Evolutionary conservation across 208 protist genomes (phyloP).

Genomic region (Acanthamoeba lenticulata): DNA sequence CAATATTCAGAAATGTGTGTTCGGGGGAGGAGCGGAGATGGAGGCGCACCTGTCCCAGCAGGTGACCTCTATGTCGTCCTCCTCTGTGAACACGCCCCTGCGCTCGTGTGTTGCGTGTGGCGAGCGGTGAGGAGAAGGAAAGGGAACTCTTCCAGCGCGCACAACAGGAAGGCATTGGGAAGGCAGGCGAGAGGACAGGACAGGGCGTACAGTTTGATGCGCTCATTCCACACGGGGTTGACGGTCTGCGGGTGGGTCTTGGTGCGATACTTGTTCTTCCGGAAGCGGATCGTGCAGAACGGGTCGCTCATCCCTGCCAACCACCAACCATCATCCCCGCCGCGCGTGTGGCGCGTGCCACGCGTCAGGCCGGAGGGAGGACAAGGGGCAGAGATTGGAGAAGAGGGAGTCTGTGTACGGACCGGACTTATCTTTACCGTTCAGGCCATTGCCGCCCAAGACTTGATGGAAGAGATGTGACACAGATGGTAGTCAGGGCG

Average conservation of each 20-base stretch:
- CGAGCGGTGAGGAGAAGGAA: neutral
- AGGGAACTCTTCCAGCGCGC: neutral
- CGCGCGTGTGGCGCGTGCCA: neutral
- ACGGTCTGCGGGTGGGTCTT: slow-evolving; percentile 32
- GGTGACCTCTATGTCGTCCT: neutral
- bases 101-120: neutral
- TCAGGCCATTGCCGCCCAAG: neutral
- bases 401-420: neutral
- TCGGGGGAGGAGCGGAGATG: neutral
- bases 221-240: slow-evolving; percentile 28
- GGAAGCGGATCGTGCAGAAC: slow-evolving; percentile 9
- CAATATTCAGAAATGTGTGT: too few species aligned
- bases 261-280: slow-evolving; percentile 47
- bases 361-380: too few species aligned
- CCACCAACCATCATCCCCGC: neutral
- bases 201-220: slow-evolving; percentile 2
- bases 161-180: neutral
- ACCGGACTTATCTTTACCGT: neutral
- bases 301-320: slow-evolving; percentile 23
- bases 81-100: neutral
- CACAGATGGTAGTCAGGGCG: neutral
- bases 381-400: neutral
- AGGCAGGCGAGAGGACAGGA: neutral
- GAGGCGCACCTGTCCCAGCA: slow-evolving; percentile 11
- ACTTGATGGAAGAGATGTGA: neutral